Conservation (phyloP, 2,329 filamentous ascomycete genomes). For the Calonectria montana region DNA sequence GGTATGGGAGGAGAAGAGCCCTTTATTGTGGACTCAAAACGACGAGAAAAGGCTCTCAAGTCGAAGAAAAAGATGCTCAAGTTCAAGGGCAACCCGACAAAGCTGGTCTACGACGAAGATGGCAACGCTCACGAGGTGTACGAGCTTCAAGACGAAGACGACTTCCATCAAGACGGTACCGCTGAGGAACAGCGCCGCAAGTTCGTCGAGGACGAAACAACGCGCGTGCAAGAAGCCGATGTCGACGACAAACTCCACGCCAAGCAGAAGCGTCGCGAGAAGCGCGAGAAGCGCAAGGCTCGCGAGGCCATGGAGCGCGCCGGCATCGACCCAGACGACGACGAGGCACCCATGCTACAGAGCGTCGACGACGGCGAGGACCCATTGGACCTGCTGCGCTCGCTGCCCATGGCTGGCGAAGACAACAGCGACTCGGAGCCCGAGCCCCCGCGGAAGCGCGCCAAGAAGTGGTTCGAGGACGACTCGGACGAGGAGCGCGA, state of each 20-base stretch:
- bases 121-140: slow-evolving; percentile 87
- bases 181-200: slow-evolving; percentile 80
- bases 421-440: slow-evolving; percentile 49
- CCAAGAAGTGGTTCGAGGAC: slow-evolving; percentile 84
- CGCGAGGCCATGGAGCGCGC: slow-evolving; percentile 61
- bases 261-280: slow-evolving; percentile 82
- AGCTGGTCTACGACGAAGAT: slow-evolving; percentile 92
- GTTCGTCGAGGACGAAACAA: slow-evolving; percentile 82
- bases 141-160: slow-evolving; percentile 86
- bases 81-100: slow-evolving; percentile 86
- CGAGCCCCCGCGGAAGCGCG: slow-evolving; percentile 64
- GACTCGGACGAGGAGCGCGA: slow-evolving; percentile 67
- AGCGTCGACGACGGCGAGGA: slow-evolving; percentile 41
- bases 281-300: slow-evolving; percentile 78
- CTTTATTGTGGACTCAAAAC: slow-evolving; percentile 91
- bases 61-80: slow-evolving; percentile 96
- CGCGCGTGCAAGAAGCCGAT: slow-evolving; percentile 80
- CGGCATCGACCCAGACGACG: slow-evolving; percentile 41
- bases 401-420: slow-evolving; percentile 62
- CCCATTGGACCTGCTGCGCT: slow-evolving; percentile 67
- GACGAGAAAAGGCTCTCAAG: slow-evolving; percentile 92
- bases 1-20: slow-evolving; percentile 77
- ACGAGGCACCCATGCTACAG: slow-evolving; percentile 48
- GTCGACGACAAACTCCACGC: slow-evolving; percentile 83
- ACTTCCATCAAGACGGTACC: slow-evolving; percentile 80